A percentile compares a stretch with the other conserved stretches of the same genome.
phyloP scores from a whole-genome alignment of 352 stramenopile species.

The Globisporangium abappressorium region DNA sequence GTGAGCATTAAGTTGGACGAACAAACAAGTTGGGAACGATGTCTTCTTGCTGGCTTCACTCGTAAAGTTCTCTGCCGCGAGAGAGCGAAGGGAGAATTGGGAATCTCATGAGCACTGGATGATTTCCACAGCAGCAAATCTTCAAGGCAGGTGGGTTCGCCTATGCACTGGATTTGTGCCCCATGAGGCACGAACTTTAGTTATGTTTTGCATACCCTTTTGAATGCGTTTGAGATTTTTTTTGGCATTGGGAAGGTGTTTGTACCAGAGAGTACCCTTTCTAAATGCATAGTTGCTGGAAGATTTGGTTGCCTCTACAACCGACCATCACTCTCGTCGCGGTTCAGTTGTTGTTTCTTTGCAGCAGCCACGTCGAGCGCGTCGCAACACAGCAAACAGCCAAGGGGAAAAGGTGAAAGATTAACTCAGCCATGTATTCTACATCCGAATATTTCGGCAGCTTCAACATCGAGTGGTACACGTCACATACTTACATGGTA shows the following conservation, averaged over 20 bases:
- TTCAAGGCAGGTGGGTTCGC: background rate
- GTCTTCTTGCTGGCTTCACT: no score
- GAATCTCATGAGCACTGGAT: background rate
- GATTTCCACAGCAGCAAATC: background rate
- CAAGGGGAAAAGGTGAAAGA: background rate
- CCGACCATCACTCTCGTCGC: background rate
- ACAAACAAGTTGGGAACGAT: no score
- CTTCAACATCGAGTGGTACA: background rate
- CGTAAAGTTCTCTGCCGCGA: background rate
- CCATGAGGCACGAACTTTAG: background rate
- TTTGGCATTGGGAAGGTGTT: background rate
- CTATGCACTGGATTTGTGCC: background rate
- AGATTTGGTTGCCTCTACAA: background rate
- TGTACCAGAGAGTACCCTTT: background rate
- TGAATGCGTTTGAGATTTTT: background rate
- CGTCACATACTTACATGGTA: background rate
- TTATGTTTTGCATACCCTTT: background rate
- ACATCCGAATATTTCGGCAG: background rate
- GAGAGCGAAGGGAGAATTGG: background rate
- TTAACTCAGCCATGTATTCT: constrained; percentile 1
- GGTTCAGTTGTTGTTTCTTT: constrained; percentile 1
- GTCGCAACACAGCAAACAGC: background rate
- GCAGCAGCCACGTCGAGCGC: constrained; percentile 7
- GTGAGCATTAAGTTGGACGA: constrained; percentile 5
- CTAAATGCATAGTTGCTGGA: background rate